Evolutionary conservation across 169 alveolate species (phyloP), one percentile per base, ranked within the genome.

Genomic region (Plasmodium cynomolgi): DNA sequence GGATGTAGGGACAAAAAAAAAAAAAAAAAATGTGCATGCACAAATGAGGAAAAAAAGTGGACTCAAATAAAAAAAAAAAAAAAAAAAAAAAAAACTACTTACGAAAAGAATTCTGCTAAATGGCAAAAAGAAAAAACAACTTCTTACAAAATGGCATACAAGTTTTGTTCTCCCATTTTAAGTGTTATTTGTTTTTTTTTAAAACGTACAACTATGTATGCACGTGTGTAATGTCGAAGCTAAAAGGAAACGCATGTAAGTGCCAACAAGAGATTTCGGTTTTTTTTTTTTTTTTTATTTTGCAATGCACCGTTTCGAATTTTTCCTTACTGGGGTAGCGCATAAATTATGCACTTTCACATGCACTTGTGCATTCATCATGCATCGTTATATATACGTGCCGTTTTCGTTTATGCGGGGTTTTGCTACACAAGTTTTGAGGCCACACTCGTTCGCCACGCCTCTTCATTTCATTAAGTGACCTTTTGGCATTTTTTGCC

Each of bases 21-120:
- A 56, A 68, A 68, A 68, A 62, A 62, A 68, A 68, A 58, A 58
- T 0, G 39, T 68, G 77, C 77, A 68, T 68, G 77, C 77, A 68
- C n/a, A 29, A 26, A 68, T 68, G 77, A 26, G 77, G 77, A 5
- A 20, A 68, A 44, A 1, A 29, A 68, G 31, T 20, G 41, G n/a
- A 23, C 77, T 9, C 1, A 68, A 68, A 68, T 26, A 3, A 0
- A 68, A 23, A 68, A 68, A 23, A 68, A 68, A 23, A 68, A 68
- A 23, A 68, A 62, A 20, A 0, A 58, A n/a, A n/a, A 62, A 68
- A 50, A 2, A 50, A 13, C 9, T 50, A 68, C 33, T 68, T 9
- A 68, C 77, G 77, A 26, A 29, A 68, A 23, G 20, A 68, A 68
- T 68, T 68, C n/a, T 23, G 37, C 77, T 20, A 68, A 68, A 68